Base-by-base conservation (phyloP, 2,329 filamentous ascomycete species). In the Arthrinium puccinioides region DNA sequence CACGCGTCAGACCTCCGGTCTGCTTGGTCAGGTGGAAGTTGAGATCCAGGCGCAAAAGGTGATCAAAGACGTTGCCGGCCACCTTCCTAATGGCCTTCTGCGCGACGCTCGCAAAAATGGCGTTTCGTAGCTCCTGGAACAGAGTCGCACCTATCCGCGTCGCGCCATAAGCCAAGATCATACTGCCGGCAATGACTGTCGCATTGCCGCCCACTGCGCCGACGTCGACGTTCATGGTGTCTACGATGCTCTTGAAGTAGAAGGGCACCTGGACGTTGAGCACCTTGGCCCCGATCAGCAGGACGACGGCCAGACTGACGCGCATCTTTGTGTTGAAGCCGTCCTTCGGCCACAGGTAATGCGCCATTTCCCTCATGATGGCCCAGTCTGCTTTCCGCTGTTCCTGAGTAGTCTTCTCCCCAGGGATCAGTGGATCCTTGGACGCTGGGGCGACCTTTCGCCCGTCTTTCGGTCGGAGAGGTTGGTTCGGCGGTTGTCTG, bases 191-290 rank as follows among this genome's bases (percentile, higher is more conserved):
- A 7, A 95, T 82, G 0, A 87, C 88, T 36, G 82, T 85, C 20
- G 87, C 89, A 0, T 88, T 95, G 7, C 88, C 89, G n/a, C 88
- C 90, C 6, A 86, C 66, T 13, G 83, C 74, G n/a, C 78, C 75
- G 56, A 95, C 82, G 60, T 98, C 92, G 49, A 98, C 76, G 59
- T 98, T 98, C 87, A 98, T 95, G 15, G 87, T 81, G 61, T 98
- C 94, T 28, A 98, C 87, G 46, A 98, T 97, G 61, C 69, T 89
- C 70, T 97, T 97, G 70, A 98, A 98, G 70, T 96, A 98, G 59
- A 98, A 98, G 0, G 92, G 92, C 32, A 98, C 87, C 66, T 98
- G 88, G 13, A 98, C 92, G 60, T 97, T 98, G 54, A 98, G 70
- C 33, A 94, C 79, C 72, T 98, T 98, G 56, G 88, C 87, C 41